Evolutionary conservation across 352 stramenopile genomes (phyloP).

Genomic region (Pythium oligandrum): DNA sequence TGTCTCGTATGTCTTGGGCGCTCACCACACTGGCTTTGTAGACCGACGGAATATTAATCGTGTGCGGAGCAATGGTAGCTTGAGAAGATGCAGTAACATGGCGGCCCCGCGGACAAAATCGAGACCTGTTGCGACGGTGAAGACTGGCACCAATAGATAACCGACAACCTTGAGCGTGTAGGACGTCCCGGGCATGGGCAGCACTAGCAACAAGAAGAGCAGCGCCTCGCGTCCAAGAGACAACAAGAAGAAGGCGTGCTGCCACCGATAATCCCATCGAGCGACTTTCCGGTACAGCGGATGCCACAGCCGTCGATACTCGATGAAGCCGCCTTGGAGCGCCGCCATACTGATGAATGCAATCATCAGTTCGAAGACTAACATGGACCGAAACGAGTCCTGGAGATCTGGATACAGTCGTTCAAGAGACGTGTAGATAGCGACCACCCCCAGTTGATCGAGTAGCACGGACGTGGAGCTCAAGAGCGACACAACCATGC

Average conservation of each 20-base stretch:
- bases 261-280: constrained; percentile 45
- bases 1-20: no score
- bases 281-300: constrained; percentile 57
- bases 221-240: constrained; percentile 58
- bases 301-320: constrained; percentile 56
- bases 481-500: constrained; percentile 61
- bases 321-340: constrained; percentile 53
- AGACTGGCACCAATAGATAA: constrained; percentile 55
- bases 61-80: constrained; percentile 23
- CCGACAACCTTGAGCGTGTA: constrained; percentile 24
- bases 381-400: constrained; percentile 35
- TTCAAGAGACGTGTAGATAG: constrained; percentile 54
- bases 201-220: constrained; percentile 52
- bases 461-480: constrained; percentile 65
- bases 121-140: constrained; percentile 45
- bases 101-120: constrained; percentile 51
- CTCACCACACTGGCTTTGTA: no score
- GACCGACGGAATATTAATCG: background rate
- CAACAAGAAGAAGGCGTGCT: constrained; percentile 35
- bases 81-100: constrained; percentile 49
- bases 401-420: constrained; percentile 41
- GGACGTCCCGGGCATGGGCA: constrained; percentile 31
- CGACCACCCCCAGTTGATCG: constrained; percentile 56
- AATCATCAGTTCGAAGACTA: constrained; percentile 54
- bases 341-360: constrained; percentile 45